phyloP scores from a whole-genome alignment of 2,329 filamentous ascomycete genomes.

The Stemphylium beticola region DNA sequence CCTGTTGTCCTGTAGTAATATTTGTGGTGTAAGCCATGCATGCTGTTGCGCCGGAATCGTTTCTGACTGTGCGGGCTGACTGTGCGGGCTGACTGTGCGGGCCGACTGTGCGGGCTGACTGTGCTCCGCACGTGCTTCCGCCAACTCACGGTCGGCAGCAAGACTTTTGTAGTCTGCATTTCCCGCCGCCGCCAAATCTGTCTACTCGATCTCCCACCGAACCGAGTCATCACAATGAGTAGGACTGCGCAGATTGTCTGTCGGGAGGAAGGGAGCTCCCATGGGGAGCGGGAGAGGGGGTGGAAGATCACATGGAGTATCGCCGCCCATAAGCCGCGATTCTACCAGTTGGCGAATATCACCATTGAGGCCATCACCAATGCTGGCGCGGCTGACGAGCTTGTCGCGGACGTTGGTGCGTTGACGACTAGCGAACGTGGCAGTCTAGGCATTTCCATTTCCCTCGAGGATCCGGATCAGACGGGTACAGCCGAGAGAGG shows the following conservation, averaged over 20 bases:
- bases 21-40: too few species aligned
- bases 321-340: not conserved
- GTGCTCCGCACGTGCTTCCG: too few species aligned
- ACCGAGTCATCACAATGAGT: not conserved
- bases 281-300: not conserved
- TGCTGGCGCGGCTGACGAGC: not conserved
- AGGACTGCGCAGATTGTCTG: not conserved
- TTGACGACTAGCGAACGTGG: too few species aligned
- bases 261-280: not conserved
- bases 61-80: too few species aligned
- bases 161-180: not conserved
- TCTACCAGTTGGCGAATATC: not conserved
- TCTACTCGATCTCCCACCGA: not conserved
- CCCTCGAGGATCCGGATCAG: not conserved
- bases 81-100: too few species aligned
- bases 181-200: not conserved
- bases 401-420: not conserved
- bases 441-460: not conserved
- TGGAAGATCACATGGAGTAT: not conserved
- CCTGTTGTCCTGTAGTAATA: too few species aligned
- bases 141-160: too few species aligned
- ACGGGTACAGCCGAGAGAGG: not conserved
- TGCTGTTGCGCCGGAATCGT: too few species aligned
- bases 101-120: too few species aligned
- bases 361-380: not conserved